phyloP scores from a whole-genome alignment of 75 land plant species.

The Gnetum montanum region DNA sequence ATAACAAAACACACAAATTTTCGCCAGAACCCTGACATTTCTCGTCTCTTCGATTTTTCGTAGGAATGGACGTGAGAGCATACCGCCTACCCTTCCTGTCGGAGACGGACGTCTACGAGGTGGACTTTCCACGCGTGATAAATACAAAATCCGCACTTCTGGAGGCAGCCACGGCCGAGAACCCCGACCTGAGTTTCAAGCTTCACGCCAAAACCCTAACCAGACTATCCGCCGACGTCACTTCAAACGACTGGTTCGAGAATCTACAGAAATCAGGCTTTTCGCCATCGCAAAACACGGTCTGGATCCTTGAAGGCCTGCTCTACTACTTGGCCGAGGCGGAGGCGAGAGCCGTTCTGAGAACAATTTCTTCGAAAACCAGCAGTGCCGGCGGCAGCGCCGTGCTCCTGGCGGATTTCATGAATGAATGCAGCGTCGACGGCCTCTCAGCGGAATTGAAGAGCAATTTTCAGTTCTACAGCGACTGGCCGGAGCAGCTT shows the following conservation, averaged over 20 bases:
- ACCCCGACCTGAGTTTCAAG: conserved; percentile 6
- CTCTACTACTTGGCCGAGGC: conserved; percentile 57
- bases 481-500: conserved; percentile 82
- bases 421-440: conserved; percentile 67
- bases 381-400: conserved; percentile 28
- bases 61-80: conserved; percentile 82
- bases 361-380: conserved; percentile 41
- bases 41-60: not conserved
- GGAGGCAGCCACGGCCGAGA: conserved; percentile 21
- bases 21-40: no score
- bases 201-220: conserved; percentile 43
- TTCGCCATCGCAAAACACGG: conserved; percentile 31
- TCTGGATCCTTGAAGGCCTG: conserved; percentile 81
- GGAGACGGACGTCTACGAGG: conserved; percentile 54
- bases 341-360: conserved; percentile 56
- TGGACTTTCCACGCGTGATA: conserved; percentile 57
- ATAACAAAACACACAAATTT: no score
- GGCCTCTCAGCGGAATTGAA: conserved; percentile 26
- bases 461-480: conserved; percentile 58
- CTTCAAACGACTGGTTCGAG: conserved; percentile 50
- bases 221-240: conserved; percentile 55
- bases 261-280: conserved; percentile 42
- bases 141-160: conserved; percentile 43
- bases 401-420: conserved; percentile 73
- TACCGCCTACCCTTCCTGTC: conserved; percentile 57